These are phyloP conservation scores for Sarocladium brachiariae DNA, from an alignment of 2,329 filamentous ascomycete species.

Conservation along the genomic window DNA sequence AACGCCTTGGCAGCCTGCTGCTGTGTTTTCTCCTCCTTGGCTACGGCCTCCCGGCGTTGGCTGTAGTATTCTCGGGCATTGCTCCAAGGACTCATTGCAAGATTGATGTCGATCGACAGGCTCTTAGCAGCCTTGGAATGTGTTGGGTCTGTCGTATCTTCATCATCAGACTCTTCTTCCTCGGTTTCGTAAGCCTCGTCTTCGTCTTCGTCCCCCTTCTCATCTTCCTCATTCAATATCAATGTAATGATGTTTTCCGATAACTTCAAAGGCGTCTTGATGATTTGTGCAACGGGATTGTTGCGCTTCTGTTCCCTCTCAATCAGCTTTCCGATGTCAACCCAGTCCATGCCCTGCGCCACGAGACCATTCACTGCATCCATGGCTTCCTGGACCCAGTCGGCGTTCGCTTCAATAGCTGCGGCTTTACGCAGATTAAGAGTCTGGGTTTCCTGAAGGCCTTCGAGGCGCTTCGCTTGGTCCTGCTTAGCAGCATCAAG, in stretches of 20 bases:
- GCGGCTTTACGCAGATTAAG: conserved; percentile 82
- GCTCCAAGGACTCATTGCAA: conserved; percentile 74
- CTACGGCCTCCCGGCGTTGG: conserved; percentile 74
- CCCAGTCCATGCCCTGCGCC: conserved; percentile 94
- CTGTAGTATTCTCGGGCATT: conserved; percentile 92
- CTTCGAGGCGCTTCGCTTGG: conserved; percentile 78
- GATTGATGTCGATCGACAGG: conserved; percentile 76
- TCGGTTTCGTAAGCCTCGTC: conserved; percentile 59
- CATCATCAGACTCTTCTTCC: conserved; percentile 43
- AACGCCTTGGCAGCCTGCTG: conserved; percentile 76
- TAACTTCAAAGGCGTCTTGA: conserved; percentile 80
- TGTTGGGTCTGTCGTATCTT: conserved; percentile 25
- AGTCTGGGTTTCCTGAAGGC: conserved; percentile 72
- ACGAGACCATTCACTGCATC: conserved; percentile 90
- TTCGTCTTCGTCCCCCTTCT: conserved; percentile 47
- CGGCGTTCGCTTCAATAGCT: conserved; percentile 83
- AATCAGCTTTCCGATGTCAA: conserved; percentile 80
- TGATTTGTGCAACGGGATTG: conserved; percentile 81
- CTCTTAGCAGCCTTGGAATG: conserved; percentile 43
- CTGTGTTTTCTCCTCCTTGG: conserved; percentile 81
- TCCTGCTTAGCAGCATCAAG: conserved; percentile 78
- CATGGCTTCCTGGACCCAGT: conserved; percentile 86
- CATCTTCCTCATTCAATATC: conserved; percentile 64
- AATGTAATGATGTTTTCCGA: conserved; percentile 86
- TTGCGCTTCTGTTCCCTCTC: conserved; percentile 74